Evolutionary conservation across 768 basidiomycete species (phyloP).

Genomic region (Termitomyces sp.): DNA sequence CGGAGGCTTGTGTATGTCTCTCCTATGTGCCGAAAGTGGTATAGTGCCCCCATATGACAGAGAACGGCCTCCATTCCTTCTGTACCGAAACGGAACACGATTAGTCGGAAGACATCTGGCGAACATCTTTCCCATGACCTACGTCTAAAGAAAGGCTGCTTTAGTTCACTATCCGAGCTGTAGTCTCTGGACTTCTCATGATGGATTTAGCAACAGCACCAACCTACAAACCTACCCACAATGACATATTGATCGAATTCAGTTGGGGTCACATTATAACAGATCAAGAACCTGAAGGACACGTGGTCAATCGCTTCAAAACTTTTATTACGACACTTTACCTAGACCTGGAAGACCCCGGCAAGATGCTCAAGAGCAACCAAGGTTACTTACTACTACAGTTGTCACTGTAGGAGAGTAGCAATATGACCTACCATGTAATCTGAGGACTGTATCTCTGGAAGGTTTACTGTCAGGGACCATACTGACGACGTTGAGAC

Average conservation of each 20-base stretch:
- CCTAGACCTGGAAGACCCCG: neutral
- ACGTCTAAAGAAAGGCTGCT: neutral
- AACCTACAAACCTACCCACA: neutral
- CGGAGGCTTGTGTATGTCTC: neutral
- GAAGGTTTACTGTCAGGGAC: neutral
- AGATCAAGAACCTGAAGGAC: neutral
- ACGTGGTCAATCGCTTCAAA: neutral
- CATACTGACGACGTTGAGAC: neutral
- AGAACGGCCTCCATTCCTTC: neutral
- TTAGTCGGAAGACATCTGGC: neutral
- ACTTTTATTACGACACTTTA: neutral
- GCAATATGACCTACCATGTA: neutral
- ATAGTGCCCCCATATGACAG: neutral
- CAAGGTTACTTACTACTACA: neutral
- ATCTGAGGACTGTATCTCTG: neutral
- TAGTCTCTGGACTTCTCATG: neutral
- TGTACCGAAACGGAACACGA: neutral
- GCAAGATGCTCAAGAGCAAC: neutral
- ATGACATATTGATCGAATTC: neutral
- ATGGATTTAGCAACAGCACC: neutral
- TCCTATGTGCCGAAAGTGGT: neutral
- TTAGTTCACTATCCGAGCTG: neutral
- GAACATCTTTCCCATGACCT: conserved; percentile 59
- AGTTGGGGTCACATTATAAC: neutral
- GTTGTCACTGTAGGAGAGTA: neutral